Conservation (phyloP, 108 stramenopile species). For the Skeletonema marinoi region DNA sequence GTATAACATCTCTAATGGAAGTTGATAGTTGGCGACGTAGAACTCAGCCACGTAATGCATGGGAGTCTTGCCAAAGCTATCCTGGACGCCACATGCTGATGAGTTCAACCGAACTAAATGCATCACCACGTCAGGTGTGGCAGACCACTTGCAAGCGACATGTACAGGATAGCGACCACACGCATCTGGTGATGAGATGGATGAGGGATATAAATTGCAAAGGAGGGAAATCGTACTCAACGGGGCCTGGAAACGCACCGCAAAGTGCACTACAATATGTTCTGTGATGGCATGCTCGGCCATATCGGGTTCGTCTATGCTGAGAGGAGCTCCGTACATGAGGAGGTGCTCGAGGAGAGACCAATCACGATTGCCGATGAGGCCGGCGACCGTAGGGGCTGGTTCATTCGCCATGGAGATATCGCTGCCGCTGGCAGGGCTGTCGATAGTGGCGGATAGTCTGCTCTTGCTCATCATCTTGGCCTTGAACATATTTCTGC, state of each 20-base stretch:
- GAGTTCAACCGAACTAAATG: slow-evolving; percentile 16
- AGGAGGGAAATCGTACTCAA: slow-evolving; percentile 19
- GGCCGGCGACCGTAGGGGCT: background rate
- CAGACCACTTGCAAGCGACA: slow-evolving; percentile 33
- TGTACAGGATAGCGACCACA: slow-evolving; percentile 29
- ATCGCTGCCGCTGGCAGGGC: no score
- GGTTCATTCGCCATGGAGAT: background rate
- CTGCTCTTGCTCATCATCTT: no score
- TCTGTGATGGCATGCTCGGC: slow-evolving; percentile 17
- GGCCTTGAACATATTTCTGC: no score
- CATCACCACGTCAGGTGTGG: slow-evolving; percentile 25
- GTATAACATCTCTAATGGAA: background rate
- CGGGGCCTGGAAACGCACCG: slow-evolving; percentile 29
- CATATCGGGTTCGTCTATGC: slow-evolving; percentile 10
- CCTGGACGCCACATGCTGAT: slow-evolving; percentile 14
- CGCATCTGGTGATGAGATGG: slow-evolving; percentile 11
- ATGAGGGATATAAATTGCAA: background rate
- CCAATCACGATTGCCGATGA: slow-evolving; percentile 5
- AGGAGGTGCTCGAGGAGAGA: background rate
- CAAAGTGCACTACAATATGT: slow-evolving; percentile 20
- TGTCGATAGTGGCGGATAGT: no score
- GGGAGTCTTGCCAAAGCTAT: slow-evolving; percentile 33
- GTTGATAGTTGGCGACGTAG: slow-evolving; percentile 19
- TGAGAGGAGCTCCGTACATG: background rate
- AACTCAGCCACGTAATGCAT: slow-evolving; percentile 35